Conservation (phyloP, 352 stramenopile genomes). For the Bremia lactucae region DNA sequence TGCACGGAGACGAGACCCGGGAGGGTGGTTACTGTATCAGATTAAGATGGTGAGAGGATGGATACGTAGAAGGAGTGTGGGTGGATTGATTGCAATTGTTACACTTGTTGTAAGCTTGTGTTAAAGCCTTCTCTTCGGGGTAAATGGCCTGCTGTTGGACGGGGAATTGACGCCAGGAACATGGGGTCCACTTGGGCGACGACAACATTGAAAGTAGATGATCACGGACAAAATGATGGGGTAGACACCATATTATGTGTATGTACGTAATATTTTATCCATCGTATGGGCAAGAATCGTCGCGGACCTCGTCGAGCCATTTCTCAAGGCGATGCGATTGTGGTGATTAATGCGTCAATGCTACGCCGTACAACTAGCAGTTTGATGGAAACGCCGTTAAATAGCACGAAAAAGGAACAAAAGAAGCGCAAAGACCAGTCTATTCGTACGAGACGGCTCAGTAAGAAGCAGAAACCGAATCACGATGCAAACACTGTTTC, state of each 20-base stretch:
- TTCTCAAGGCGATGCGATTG: conserved; percentile 14
- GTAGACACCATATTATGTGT: conserved; percentile 14
- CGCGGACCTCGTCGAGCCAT: conserved; percentile 3
- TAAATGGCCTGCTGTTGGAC: conserved; percentile 80
- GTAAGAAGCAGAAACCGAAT: no score
- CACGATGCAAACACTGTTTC: no score
- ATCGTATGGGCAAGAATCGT: conserved; percentile 21
- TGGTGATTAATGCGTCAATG: conserved; percentile 41
- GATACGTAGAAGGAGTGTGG: no score
- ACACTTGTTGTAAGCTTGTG: conserved; percentile 59
- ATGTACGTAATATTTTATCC: no score
- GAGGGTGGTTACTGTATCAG: conserved; percentile 54
- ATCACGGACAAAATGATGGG: conserved; percentile 1
- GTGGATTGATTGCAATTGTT: no score
- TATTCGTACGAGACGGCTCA: conserved; percentile 4
- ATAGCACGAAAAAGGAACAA: conserved; percentile 9
- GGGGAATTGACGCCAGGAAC: conserved; percentile 67
- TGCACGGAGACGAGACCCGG: conserved; percentile 93
- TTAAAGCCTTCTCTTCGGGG: conserved; percentile 57
- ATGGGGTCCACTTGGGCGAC: conserved; percentile 37
- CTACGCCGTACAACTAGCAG: conserved; percentile 5
- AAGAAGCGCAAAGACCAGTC: conserved; percentile 11
- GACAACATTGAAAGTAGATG: neutral
- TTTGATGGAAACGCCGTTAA: neutral
- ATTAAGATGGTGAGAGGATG: neutral